These are phyloP conservation scores for Lentinus brumalis DNA, from an alignment of 768 basidiomycete species.

Conservation along the genomic window DNA sequence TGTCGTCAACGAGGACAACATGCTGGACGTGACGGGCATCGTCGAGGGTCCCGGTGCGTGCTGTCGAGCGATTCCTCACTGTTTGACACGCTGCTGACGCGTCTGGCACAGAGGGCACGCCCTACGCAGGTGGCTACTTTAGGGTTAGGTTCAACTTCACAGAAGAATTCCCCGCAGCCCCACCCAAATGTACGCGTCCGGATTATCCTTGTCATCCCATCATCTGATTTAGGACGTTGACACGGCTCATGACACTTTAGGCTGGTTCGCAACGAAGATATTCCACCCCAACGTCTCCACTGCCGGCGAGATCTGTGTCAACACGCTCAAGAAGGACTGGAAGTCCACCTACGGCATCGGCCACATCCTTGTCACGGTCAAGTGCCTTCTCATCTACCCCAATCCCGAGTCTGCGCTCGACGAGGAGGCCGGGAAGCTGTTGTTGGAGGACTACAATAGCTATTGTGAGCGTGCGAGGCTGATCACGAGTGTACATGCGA, in stretches of 20 bases:
- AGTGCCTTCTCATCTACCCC: slow-evolving; percentile 94
- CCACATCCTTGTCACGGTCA: slow-evolving; percentile 90
- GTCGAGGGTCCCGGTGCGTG: slow-evolving; percentile 87
- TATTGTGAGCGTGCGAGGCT: slow-evolving; percentile 86
- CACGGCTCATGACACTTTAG: slow-evolving; percentile 39
- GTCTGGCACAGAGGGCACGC: slow-evolving; percentile 54
- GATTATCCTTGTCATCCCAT: background rate
- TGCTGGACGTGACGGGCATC: slow-evolving; percentile 84
- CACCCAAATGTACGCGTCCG: slow-evolving; percentile 80
- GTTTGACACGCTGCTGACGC: slow-evolving; percentile 12
- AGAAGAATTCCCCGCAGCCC: slow-evolving; percentile 90
- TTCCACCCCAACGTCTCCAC: slow-evolving; percentile 96
- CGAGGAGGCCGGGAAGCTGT: slow-evolving; percentile 91
- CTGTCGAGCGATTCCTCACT: background rate
- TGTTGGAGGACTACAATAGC: slow-evolving; percentile 86
- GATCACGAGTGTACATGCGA: slow-evolving; percentile 91
- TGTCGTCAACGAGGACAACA: slow-evolving; percentile 82
- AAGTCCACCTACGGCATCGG: slow-evolving; percentile 87
- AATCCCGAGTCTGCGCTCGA: slow-evolving; percentile 96
- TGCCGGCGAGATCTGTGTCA: slow-evolving; percentile 92
- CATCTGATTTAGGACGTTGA: background rate
- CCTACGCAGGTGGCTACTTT: slow-evolving; percentile 75
- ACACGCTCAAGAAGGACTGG: slow-evolving; percentile 98
- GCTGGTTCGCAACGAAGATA: slow-evolving; percentile 91
- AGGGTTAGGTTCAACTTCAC: slow-evolving; percentile 84